These are phyloP conservation scores for Blastocystis sp. DNA, from an alignment of 352 stramenopile genomes.

Conservation along the genomic window DNA sequence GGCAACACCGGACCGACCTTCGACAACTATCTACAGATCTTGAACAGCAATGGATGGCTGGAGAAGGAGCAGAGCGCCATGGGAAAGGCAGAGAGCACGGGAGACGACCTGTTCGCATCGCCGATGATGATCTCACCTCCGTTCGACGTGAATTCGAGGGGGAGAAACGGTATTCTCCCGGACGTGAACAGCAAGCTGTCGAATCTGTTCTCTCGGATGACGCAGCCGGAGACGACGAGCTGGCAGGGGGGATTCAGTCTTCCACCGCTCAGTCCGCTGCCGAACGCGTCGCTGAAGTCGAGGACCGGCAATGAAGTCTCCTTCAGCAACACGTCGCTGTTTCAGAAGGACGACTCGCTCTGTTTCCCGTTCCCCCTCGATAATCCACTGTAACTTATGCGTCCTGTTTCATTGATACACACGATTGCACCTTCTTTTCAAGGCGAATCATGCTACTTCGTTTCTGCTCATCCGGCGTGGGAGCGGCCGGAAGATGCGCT, in stretches of 20 bases:
- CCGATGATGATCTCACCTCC: not conserved
- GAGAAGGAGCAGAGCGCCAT: too few species aligned
- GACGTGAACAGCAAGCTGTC: not conserved
- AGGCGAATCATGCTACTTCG: too few species aligned
- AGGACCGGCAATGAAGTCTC: not conserved
- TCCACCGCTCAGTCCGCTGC: not conserved
- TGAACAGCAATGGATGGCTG: conserved; percentile 16
- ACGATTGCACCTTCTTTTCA: not conserved
- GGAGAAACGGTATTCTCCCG: not conserved
- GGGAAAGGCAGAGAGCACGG: too few species aligned
- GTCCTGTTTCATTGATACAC: not conserved
- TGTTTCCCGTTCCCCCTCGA: conserved; percentile 49
- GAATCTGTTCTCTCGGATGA: conserved; percentile 39
- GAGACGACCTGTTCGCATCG: not conserved
- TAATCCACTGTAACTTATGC: not conserved
- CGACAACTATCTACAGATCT: not conserved
- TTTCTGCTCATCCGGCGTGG: too few species aligned
- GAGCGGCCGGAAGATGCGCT: too few species aligned
- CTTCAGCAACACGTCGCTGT: not conserved
- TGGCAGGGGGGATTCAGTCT: not conserved
- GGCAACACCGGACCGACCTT: not conserved
- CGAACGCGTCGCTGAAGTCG: not conserved
- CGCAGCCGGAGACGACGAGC: not conserved
- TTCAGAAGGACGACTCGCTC: conserved; percentile 43
- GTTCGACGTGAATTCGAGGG: not conserved